A percentile compares a stretch with the other conserved stretches of the same genome.
These are phyloP conservation scores for Neophaeococcomyces mojaviensis DNA, from an alignment of 2,329 filamentous ascomycete species.

Conservation along the genomic window DNA sequence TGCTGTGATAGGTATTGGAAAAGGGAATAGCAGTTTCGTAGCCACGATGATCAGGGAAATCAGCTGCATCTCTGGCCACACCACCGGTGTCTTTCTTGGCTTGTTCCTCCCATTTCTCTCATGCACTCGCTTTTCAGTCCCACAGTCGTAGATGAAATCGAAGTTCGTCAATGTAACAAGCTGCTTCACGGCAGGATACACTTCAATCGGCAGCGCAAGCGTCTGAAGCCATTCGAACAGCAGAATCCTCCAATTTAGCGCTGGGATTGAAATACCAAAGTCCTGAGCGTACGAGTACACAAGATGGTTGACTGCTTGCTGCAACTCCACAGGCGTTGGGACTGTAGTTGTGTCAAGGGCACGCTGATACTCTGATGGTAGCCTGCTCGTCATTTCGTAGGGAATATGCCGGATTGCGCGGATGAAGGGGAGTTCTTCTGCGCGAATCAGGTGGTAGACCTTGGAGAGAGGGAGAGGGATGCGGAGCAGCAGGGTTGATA, in stretches of 20 bases:
- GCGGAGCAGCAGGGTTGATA: slow-evolving; percentile 67
- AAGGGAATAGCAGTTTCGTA: slow-evolving; percentile 71
- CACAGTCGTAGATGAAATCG: slow-evolving; percentile 51
- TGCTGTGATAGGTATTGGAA: slow-evolving; percentile 47
- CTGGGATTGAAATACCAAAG: slow-evolving; percentile 64
- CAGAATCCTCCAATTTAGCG: slow-evolving; percentile 62
- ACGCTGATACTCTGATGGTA: slow-evolving; percentile 35
- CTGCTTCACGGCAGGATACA: slow-evolving; percentile 52
- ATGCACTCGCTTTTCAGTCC: slow-evolving; percentile 33
- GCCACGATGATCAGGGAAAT: slow-evolving; percentile 64
- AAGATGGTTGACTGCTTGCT: slow-evolving; percentile 55
- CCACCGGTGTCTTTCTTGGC: slow-evolving; percentile 35
- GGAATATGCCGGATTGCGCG: slow-evolving; percentile 47
- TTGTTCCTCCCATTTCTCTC: slow-evolving; percentile 9
- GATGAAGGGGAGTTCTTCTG: slow-evolving; percentile 64
- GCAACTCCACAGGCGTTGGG: slow-evolving; percentile 51
- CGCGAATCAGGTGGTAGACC: slow-evolving; percentile 51
- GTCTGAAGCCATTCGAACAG: slow-evolving; percentile 63
- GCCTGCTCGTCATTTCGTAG: slow-evolving; percentile 36
- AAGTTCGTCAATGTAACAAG: slow-evolving; percentile 48
- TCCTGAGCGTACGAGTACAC: slow-evolving; percentile 57
- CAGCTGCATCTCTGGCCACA: slow-evolving; percentile 68
- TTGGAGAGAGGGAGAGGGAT: slow-evolving; percentile 64
- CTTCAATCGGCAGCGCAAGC: slow-evolving; percentile 67
- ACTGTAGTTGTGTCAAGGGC: slow-evolving; percentile 36